Percentiles rank a stretch among this genome's conserved stretches.
These are phyloP conservation scores for Penicillium sp. DNA, from an alignment of 2,329 filamentous ascomycete genomes.

Conservation along the genomic window DNA sequence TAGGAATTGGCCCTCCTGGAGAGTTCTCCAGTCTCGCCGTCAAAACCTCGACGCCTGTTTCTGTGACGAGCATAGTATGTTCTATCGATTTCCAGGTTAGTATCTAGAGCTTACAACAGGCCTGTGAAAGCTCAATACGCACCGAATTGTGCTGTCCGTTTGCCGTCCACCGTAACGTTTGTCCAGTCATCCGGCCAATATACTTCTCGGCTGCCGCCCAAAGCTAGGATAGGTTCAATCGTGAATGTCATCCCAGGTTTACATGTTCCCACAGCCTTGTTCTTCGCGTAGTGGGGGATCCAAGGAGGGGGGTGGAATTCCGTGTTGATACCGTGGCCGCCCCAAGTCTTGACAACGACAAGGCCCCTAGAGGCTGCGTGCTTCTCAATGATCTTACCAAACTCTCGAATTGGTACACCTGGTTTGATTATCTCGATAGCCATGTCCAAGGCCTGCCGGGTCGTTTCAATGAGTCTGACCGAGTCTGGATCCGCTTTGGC, in stretches of 20 bases:
- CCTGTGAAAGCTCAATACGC: conserved; percentile 6
- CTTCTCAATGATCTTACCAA: conserved; percentile 87
- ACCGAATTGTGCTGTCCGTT: conserved; percentile 81
- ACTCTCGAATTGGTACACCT: conserved; percentile 79
- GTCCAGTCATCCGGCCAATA: conserved; percentile 98
- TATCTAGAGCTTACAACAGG: not conserved
- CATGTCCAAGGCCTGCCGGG: conserved; percentile 77
- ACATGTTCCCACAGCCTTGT: conserved; percentile 85
- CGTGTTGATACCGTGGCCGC: conserved; percentile 85
- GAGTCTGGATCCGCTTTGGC: conserved; percentile 76
- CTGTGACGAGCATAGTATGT: conserved; percentile 77
- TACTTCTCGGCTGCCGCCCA: conserved; percentile 79
- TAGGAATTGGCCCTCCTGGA: conserved; percentile 65
- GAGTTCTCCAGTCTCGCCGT: conserved; percentile 67
- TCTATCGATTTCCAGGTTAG: conserved; percentile 44
- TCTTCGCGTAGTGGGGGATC: conserved; percentile 92
- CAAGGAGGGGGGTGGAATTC: conserved; percentile 89
- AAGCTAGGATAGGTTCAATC: conserved; percentile 90
- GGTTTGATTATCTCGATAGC: conserved; percentile 87
- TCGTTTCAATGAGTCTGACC: conserved; percentile 80
- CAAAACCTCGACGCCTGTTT: conserved; percentile 71
- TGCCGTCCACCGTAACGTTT: conserved; percentile 81
- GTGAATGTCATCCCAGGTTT: conserved; percentile 96
- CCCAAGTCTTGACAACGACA: conserved; percentile 85
- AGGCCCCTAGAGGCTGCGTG: conserved; percentile 76